Conservation (phyloP, 257 asterid species). For the Misopates orontium region DNA sequence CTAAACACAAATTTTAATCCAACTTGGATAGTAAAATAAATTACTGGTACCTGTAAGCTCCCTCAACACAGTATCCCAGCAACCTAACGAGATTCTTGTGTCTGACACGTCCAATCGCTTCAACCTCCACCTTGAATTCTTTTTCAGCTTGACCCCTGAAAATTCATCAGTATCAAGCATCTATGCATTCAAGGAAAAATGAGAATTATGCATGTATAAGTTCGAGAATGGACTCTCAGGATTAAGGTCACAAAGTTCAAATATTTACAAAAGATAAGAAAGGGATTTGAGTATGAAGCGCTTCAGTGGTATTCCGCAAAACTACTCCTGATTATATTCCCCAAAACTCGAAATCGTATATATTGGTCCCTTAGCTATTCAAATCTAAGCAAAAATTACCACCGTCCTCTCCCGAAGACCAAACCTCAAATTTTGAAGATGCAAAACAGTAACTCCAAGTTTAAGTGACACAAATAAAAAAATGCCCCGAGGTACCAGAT, state of each 20-base stretch:
- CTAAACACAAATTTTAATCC: background rate
- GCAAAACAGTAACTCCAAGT: too few species aligned
- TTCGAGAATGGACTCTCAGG: background rate
- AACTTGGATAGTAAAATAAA: constrained; percentile 10
- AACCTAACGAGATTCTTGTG: constrained; percentile 94
- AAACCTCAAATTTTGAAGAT: background rate
- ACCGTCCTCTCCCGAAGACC: background rate
- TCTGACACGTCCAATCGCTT: constrained; percentile 89
- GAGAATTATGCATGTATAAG: constrained; percentile 20
- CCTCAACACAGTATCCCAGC: constrained; percentile 95
- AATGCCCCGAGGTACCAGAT: too few species aligned
- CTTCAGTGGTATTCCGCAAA: background rate
- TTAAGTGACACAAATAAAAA: too few species aligned
- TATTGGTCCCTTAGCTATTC: background rate
- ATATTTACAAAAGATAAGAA: constrained; percentile 13
- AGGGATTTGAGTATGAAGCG: background rate
- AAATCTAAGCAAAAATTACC: background rate
- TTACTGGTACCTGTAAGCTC: constrained; percentile 74
- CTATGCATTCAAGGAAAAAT: constrained; percentile 21
- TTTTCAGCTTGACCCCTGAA: constrained; percentile 94
- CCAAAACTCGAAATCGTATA: background rate
- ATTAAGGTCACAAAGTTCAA: background rate
- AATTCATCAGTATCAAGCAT: constrained; percentile 21
- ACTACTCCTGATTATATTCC: background rate
- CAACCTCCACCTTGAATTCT: constrained; percentile 96